Percentiles rank a stretch among this genome's conserved stretches.
Conservation (phyloP, 192 early-diverging fungal genomes). For the Coemansia sp. region DNA sequence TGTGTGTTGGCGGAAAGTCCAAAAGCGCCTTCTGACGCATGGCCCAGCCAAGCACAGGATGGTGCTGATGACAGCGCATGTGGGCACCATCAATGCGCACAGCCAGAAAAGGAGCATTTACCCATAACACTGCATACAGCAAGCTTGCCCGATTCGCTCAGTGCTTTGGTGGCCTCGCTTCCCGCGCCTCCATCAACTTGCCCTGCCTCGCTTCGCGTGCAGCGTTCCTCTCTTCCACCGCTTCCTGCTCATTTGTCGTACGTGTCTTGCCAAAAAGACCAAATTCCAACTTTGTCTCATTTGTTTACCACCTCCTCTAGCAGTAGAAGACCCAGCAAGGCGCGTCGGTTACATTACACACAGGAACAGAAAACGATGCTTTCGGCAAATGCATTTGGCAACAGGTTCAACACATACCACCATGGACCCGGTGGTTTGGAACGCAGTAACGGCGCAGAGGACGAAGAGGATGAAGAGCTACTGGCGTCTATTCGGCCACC, state of each 20-base stretch:
- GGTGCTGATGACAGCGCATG: too few species aligned
- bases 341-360: not conserved
- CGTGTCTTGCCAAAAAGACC: not conserved
- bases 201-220: not conserved
- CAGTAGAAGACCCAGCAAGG: not conserved
- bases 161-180: not conserved
- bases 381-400: slow-evolving; percentile 1
- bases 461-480: not conserved
- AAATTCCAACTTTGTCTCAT: not conserved
- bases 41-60: too few species aligned
- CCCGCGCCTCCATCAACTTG: not conserved
- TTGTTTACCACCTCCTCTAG: not conserved
- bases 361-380: not conserved
- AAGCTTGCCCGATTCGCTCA: not conserved
- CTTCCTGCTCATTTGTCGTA: not conserved
- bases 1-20: not conserved
- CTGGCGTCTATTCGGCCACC: slow-evolving; percentile 32
- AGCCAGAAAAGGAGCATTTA: not conserved
- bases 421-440: not conserved
- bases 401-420: not conserved
- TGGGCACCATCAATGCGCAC: not conserved
- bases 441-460: not conserved
- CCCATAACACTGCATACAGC: not conserved
- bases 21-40: not conserved
- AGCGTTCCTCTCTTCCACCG: not conserved